Evolutionary conservation across 108 stramenopile species (phyloP).

Genomic region (Fragilariopsis cylindrus): DNA sequence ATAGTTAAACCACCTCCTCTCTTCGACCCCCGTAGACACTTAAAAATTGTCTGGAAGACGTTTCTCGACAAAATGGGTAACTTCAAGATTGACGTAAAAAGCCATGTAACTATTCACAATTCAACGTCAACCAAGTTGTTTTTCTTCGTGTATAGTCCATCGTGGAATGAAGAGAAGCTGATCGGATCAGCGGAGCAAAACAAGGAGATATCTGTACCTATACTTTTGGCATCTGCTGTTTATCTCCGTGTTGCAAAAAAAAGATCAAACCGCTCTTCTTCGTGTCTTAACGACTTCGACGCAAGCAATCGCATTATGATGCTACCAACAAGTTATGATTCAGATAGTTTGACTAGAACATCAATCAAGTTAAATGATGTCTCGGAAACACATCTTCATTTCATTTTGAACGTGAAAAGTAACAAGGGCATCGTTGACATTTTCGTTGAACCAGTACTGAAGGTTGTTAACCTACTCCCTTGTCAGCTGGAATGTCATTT

Average conservation of each 20-base stretch:
- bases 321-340: slow-evolving; percentile 66
- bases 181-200: slow-evolving; percentile 47
- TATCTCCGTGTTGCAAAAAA: slow-evolving; percentile 58
- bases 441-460: slow-evolving; percentile 57
- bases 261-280: slow-evolving; percentile 22
- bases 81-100: slow-evolving; percentile 46
- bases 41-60: slow-evolving; percentile 64
- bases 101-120: slow-evolving; percentile 62
- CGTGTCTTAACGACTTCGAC: slow-evolving; percentile 33
- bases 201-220: slow-evolving; percentile 47
- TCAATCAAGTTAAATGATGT: slow-evolving; percentile 53
- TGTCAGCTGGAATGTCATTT: slow-evolving; percentile 75
- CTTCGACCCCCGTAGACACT: slow-evolving; percentile 32
- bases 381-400: slow-evolving; percentile 52
- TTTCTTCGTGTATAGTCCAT: slow-evolving; percentile 58
- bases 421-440: slow-evolving; percentile 53
- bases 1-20: slow-evolving; percentile 50
- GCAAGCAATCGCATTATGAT: slow-evolving; percentile 59
- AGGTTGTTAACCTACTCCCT: slow-evolving; percentile 71
- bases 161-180: slow-evolving; percentile 54
- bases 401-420: slow-evolving; percentile 50
- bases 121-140: slow-evolving; percentile 40
- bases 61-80: slow-evolving; percentile 50
- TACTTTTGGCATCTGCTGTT: slow-evolving; percentile 56
- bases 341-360: slow-evolving; percentile 48